Base-by-base conservation (phyloP, 176 grass and related monocot species). In the Olyra latifolia region DNA sequence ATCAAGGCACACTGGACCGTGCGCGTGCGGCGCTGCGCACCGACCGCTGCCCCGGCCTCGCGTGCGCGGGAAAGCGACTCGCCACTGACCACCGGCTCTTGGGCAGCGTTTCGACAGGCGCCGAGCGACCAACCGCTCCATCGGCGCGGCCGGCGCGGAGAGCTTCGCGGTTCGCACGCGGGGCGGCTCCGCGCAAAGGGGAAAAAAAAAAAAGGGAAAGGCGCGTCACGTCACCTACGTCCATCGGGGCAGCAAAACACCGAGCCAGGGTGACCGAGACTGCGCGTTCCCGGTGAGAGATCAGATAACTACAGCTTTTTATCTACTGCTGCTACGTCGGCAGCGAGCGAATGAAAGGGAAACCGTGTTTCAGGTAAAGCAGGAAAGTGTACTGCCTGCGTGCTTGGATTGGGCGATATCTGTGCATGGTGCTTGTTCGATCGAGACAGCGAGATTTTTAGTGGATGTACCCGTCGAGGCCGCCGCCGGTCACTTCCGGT, bases 41-140 rank as follows among this genome's bases (percentile, higher is more conserved):
- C 54, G 0, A 24, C 54, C n/a, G 56, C 56, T 24, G 0, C 9
- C 53, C n/a, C n/a, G 9, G n/a, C n/a, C n/a, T n/a, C n/a, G n/a
- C n/a, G n/a, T n/a, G n/a, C n/a, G n/a, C n/a, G n/a, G 66, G 78
- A 70, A 15, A 71, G 79, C 66, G 66, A 81, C 25, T 60, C 23
- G 24, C 16, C 65, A 68, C 63, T 8, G 68, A 17, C 49, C 71
- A 42, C 72, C 52, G 52, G 57, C 35, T 10, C 23, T n/a, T 19
- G 54, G 22, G 39, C 53, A 15, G 35, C 54, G 72, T 23, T 22
- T 15, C 23, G 6, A 58, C 70, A 23, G 15, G 29, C 42, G 32
- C 32, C 50, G 73, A 25, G 8, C 23, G 22, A 47, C 24, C 25
- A 28, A 43, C 22, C 73, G 39, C 57, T 60, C 32, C 32, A 35